Percentiles rank a stretch among this genome's conserved stretches.
phyloP scores from a whole-genome alignment of 768 basidiomycete species.

The Phylloporus sp. region DNA sequence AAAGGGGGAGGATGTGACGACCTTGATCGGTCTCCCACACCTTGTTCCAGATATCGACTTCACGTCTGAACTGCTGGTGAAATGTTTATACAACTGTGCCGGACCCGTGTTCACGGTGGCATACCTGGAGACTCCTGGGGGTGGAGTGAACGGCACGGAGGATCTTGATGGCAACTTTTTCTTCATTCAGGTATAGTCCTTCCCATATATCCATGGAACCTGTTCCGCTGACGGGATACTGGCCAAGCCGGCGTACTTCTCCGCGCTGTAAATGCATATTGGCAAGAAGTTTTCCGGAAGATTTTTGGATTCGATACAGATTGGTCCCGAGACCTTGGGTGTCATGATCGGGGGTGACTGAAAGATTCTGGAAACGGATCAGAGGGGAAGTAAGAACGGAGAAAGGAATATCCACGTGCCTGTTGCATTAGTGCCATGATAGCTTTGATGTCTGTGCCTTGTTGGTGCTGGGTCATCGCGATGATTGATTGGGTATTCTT shows the following conservation, averaged over 20 bases:
- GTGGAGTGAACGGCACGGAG: conserved; percentile 47
- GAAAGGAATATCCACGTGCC: conserved; percentile 23
- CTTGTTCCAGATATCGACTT: conserved; percentile 50
- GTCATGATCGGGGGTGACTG: conserved; percentile 10
- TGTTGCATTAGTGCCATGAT: conserved; percentile 51
- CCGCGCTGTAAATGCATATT: conserved; percentile 47
- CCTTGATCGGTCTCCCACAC: conserved; percentile 51
- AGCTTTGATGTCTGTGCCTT: conserved; percentile 32
- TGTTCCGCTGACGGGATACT: conserved; percentile 47
- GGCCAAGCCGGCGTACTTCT: conserved; percentile 46
- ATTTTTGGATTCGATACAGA: conserved; percentile 45
- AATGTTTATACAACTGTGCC: conserved; percentile 1
- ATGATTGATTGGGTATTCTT: conserved; percentile 37
- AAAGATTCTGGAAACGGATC: conserved; percentile 21
- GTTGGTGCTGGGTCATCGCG: conserved; percentile 30
- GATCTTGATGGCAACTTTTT: conserved; percentile 55
- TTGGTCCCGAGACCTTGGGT: conserved; percentile 45
- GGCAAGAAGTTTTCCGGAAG: conserved; percentile 44
- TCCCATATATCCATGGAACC: conserved; percentile 53
- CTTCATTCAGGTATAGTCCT: conserved; percentile 47
- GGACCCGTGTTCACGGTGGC: not conserved
- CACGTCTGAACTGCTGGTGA: conserved; percentile 45
- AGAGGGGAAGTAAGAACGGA: conserved; percentile 7
- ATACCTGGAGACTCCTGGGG: conserved; percentile 41
- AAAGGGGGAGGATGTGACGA: conserved; percentile 50